phyloP scores from a whole-genome alignment of 176 grass and related monocot genomes.

The Poa pratensis region DNA sequence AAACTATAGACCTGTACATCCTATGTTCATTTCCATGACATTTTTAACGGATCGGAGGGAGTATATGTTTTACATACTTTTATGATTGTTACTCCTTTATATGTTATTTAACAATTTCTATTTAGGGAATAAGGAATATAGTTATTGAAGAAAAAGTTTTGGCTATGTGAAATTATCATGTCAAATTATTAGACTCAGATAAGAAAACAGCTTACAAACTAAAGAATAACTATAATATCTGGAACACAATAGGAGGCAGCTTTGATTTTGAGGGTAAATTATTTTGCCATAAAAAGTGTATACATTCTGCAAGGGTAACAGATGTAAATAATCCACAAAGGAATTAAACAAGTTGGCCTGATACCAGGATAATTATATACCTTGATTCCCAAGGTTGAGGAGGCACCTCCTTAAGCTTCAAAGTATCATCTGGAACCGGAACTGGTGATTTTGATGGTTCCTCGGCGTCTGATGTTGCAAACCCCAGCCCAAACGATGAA shows the following conservation, averaged over 20 bases:
- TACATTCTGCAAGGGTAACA: neutral
- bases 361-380: constrained; percentile 47
- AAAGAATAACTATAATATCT: constrained; percentile 21
- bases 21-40: too few relatives aligned
- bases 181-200: neutral
- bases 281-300: neutral
- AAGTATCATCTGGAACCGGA: constrained; percentile 51
- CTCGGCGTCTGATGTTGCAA: constrained; percentile 60
- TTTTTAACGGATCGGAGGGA: too few relatives aligned
- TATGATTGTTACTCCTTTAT: neutral
- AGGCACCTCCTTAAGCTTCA: constrained; percentile 50
- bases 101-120: constrained; percentile 3
- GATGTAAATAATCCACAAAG: neutral
- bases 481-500: constrained; percentile 75
- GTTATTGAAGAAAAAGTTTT: constrained; percentile 9
- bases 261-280: neutral
- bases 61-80: neutral
- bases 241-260: neutral
- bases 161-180: neutral
- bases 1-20: too few relatives aligned
- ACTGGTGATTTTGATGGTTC: constrained; percentile 79
- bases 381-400: constrained; percentile 76
- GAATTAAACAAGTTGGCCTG: neutral
- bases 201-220: neutral
- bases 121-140: neutral